Evolutionary conservation across 2,329 filamentous ascomycete genomes (phyloP), one percentile per base, ranked within the genome.

Genomic region (Colletotrichum sp.): DNA sequence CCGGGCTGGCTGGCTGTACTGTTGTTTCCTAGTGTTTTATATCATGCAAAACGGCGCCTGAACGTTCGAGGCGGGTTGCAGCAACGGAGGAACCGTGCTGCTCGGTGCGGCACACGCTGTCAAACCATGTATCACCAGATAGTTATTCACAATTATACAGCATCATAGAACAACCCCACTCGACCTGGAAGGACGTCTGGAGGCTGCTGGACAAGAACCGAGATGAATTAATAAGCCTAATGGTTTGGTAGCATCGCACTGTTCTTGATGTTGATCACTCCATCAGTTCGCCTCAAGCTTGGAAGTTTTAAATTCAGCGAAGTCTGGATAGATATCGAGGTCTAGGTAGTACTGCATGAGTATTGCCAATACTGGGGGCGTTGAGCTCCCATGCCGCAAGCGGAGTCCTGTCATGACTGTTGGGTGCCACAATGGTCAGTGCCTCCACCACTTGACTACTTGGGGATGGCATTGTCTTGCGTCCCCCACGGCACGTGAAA

Each of bases 101-200:
- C 66, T 24, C 24, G 32, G 43, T 26, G 34, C 67, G 61, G 28
- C 34, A 48, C n/a, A 65, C 18, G 60, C 60, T 60, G 48, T 32
- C 43, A 71, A 48, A 28, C 28, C 34, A 21, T 74, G 48, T 74
- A 74, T 48, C 58, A 60, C 60, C 43, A 48, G 32, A 36, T 64
- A 26, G 60, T 52, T 24, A 57, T 63, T 74, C 18, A 71, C 16
- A 6, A 67, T 55, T 28, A 58, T 24, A 52, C 26, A 60, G 68
- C 60, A 48, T 67, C 18, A 64, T 71, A 74, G 72, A 71, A 65
- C 28, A 65, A 74, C 67, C 71, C 72, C 60, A 43, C 67, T 74
- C 72, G 72, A 71, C 34, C 67, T 71, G 26, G 36, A 21, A 26
- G 32, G 67, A 57, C 43, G 58, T 34, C 58, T 74, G 26, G 60